Evolutionary conservation across 75 land plant genomes (phyloP), one percentile per base, ranked within the genome.

Genomic region (Chamaecyparis obtusa): DNA sequence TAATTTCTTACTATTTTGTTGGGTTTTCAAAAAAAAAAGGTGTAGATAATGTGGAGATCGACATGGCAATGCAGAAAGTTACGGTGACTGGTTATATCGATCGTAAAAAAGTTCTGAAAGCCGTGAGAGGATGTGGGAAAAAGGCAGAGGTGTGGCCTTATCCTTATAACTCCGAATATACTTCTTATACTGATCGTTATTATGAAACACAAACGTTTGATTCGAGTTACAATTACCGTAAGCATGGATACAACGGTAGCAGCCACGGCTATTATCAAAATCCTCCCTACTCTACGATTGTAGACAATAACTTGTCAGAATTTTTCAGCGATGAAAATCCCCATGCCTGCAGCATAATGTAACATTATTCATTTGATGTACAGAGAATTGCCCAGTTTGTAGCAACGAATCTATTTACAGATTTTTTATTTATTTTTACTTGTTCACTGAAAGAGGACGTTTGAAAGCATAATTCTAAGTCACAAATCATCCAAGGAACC

Each of bases 271-370:
- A 84, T 60, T 84, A 55, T 84, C 85, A 54, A 35, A 88, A 14
- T 36, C 51, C 93, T 49, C 94, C 90, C 16, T 71, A 33, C 11
- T 84, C 89, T 55, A 84, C 84, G n/a, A 54, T 94, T 1, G 94
- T 41, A 41, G 46, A 92, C 32, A 92, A 94, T 85, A 91, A 76
- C 6, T 91, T 91, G 69, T 88, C 92, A 87, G 93, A 91, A 88
- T 86, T 92, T 87, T 94, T 94, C 89, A 92, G 91, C 85, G 94
- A 92, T 69, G 95, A 94, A 43, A 93, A 95, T 64, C 95, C 93
- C 32, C 92, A 95, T 79, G 92, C 92, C 24, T 92, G 95, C 80
- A 88, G 87, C 30, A 79, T 95, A 88, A 95, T 95, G 95, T 94
- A 87, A 89, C 16, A 32, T 69, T 13, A 9, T 48, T 48, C 10